Conservation (phyloP, 768 basidiomycete genomes). For the Cystofilobasidium bisporidii region DNA sequence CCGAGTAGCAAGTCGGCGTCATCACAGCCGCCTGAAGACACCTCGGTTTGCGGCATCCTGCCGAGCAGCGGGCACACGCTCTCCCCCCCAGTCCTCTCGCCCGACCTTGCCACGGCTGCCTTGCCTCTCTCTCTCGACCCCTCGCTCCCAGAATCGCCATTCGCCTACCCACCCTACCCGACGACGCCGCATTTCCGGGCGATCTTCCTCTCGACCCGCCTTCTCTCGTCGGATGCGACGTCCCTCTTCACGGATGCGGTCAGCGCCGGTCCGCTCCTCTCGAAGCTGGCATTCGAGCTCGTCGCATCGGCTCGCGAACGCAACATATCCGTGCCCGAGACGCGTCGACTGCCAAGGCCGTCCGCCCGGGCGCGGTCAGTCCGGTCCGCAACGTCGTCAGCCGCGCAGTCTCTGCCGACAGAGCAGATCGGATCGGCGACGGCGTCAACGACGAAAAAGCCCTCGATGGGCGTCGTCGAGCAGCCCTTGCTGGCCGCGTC, state of each 20-base stretch:
- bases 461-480: neutral
- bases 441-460: neutral
- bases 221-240: constrained; percentile 13
- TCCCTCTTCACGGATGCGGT: constrained; percentile 13
- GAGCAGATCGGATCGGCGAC: neutral
- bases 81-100: constrained; percentile 5
- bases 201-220: constrained; percentile 23
- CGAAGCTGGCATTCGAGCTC: constrained; percentile 16
- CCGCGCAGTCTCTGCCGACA: neutral
- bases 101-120: neutral
- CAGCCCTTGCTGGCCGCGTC: constrained; percentile 16
- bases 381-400: neutral
- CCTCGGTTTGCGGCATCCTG: no score
- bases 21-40: no score
- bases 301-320: constrained; percentile 12
- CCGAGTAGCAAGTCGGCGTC: neutral
- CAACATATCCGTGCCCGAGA: constrained; percentile 15
- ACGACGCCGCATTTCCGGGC: constrained; percentile 17
- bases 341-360: neutral
- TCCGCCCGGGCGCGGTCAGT: neutral
- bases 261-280: neutral
- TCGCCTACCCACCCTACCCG: neutral
- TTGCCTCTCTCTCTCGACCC: neutral
- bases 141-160: neutral
- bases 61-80: neutral